Conservation (phyloP, 441 rosid genomes). For the Populus hybrid region DNA sequence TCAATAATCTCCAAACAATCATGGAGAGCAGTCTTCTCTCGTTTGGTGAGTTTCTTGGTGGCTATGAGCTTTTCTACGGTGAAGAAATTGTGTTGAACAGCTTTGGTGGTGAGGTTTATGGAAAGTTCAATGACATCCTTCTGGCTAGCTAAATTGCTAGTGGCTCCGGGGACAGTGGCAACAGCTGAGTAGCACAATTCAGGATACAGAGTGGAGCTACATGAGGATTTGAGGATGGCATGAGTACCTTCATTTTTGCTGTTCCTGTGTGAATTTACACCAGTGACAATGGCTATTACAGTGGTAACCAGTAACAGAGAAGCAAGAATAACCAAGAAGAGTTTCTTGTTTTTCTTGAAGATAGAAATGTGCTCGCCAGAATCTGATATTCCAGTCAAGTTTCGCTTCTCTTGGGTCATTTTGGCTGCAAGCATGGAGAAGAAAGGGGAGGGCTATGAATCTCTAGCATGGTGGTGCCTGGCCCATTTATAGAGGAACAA, state of each 20-base stretch:
- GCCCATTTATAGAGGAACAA: neutral
- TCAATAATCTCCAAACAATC: slow-evolving; percentile 77
- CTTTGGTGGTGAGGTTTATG: slow-evolving; percentile 44
- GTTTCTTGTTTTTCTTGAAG: slow-evolving; percentile 14
- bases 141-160: slow-evolving; percentile 32
- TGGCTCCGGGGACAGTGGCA: slow-evolving; percentile 28
- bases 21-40: slow-evolving; percentile 62
- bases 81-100: slow-evolving; percentile 59
- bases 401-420: slow-evolving; percentile 12
- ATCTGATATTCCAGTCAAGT: slow-evolving; percentile 7
- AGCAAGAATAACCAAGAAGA: slow-evolving; percentile 12
- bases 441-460: neutral
- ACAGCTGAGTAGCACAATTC: slow-evolving; percentile 60
- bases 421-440: neutral
- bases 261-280: slow-evolving; percentile 32
- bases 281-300: slow-evolving; percentile 10
- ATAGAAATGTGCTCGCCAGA: slow-evolving; percentile 3
- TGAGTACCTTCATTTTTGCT: slow-evolving; percentile 20
- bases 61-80: slow-evolving; percentile 42
- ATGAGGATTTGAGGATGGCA: slow-evolving; percentile 51
- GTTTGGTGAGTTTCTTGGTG: slow-evolving; percentile 30
- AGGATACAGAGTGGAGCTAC: slow-evolving; percentile 48
- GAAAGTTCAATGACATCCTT: slow-evolving; percentile 66
- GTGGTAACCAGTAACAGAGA: slow-evolving; percentile 14
- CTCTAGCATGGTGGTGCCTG: neutral